Conservation (phyloP, 441 rosid species). For the Populus hybrid region DNA sequence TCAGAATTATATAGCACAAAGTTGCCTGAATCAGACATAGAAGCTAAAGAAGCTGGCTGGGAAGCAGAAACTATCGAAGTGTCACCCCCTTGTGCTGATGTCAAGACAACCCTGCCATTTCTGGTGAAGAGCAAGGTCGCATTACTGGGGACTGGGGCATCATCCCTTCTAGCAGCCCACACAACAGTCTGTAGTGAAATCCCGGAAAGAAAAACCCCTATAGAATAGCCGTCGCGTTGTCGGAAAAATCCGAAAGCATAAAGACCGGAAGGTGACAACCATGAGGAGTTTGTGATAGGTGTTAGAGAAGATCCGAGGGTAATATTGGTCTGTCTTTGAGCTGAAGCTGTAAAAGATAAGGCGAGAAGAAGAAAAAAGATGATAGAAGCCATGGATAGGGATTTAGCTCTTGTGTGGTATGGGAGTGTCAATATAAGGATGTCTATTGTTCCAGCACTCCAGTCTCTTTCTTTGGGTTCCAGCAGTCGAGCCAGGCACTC, state of each 20-base stretch:
- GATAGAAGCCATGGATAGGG: too few species aligned
- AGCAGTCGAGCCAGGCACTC: too few species aligned
- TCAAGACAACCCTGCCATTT: constrained; percentile 21
- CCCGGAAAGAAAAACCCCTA: constrained; percentile 27
- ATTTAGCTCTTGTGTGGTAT: too few species aligned
- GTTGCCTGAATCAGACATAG: too few species aligned
- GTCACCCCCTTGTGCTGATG: constrained; percentile 5
- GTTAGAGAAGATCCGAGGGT: constrained; percentile 17
- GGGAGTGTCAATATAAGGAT: too few species aligned
- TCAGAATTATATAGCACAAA: too few species aligned
- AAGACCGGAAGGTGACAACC: constrained; percentile 35
- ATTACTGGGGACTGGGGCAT: constrained; percentile 16
- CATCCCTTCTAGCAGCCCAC: constrained; percentile 31
- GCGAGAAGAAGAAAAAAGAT: too few species aligned
- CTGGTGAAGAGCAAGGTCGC: constrained; percentile 13
- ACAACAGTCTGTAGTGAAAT: constrained; percentile 8
- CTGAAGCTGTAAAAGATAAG: too few species aligned
- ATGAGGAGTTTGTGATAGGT: constrained; percentile 20
- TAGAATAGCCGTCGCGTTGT: constrained; percentile 17
- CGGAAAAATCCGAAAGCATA: constrained; percentile 36
- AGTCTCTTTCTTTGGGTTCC: too few species aligned
- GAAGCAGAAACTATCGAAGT: neutral
- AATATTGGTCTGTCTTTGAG: constrained; percentile 15
- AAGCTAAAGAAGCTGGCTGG: too few species aligned
- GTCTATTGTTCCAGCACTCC: too few species aligned